Base-by-base conservation (phyloP, 352 stramenopile species). In the Pythium coloratum region DNA sequence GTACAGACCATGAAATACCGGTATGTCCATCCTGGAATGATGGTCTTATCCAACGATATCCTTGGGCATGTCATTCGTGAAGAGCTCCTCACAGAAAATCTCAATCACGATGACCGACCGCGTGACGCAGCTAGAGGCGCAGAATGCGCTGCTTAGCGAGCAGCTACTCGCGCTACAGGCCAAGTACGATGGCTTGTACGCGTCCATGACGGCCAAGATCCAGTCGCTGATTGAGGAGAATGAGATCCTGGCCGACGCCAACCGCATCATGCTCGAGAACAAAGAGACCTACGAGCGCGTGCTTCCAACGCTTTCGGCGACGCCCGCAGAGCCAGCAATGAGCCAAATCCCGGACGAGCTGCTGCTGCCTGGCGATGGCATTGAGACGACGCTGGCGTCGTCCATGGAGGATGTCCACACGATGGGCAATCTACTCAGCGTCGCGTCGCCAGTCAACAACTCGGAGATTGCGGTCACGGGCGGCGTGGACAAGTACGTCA, bases 401-500 rank as follows among this genome's bases (percentile, higher is more conserved):
- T 59, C 63, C 0, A 20, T 94, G 46, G 75, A 89, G 9, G 64
- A 86, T 12, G 75, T 82, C 28, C 84, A 91, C 59, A 55, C 76
- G n/a, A 81, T 87, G 40, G 81, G 82, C 9, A 95, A 93, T 58
- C 47, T 92, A 34, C 68, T 95, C 42, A 84, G 81, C 59, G 81
- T 92, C 46, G 81, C 80, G 61, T 62, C 62, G 14, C 82, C 88
- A 24, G 60, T 69, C 9, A 66, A 60, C 24, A 77, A 71, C 0
- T 64, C 69, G 4, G 64, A 76, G 32, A 60, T 94, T 34, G 76
- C 88, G 26, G 67, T 89, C 40, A 85, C 82, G 1, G 87, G 87
- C 6, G 85, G 84, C 51, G 87, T 86, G 20, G 87, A 95, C 76
- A 94, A 92, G 67, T 71, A 72, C 64, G 73, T 93, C 28, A 78